Base-by-base conservation (phyloP, 164 flowering plant genomes). In the Litsea cubeba region DNA sequence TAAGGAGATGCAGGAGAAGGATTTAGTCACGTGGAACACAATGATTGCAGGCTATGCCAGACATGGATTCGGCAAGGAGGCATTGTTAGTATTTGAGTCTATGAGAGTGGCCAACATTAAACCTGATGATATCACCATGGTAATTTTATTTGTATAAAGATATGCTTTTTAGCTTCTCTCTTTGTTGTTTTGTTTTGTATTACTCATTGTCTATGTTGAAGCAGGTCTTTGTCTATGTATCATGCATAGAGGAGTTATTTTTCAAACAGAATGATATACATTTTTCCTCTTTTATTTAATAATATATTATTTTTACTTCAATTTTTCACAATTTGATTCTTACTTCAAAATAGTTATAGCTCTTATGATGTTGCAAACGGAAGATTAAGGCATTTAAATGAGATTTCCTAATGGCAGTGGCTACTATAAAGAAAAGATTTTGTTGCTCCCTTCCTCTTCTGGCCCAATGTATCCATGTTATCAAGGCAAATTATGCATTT, bases 1-100 rank as follows among this genome's bases (percentile, higher is more conserved):
- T 70, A 77, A 81, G 70, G 84, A 72, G n/a, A 92, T 94, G 74
- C 24, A 68, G 4, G 91, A 87, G 51, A 92, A 87, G 82, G 97
- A 94, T 81, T 74, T 84, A 24, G 91, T 94, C 68, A 85, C 97
- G 5, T 94, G 98, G 97, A 94, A 92, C 78, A 91, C 97, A n/a
- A 88, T 91, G 85, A 91, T 94, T 69, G 81, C 78, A 24, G 97
- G 97, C 54, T 94, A 87, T 83, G 90, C 97, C 49, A 82, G 93
- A 71, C 95, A 94, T 83, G 98, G 98, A 35, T 91, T 89, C 75
- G 96, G 98, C 8, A 81, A 77, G 74, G 83, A 88, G 74, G 96
- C 98, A 75, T 74, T 94, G 28, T 69, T 26, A 73, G 74, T 88
- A 74, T 94, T 94, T 82, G 91, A 88, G 65, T 79, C 82, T 26